Conservation (phyloP, 1,284 basidiomycete genomes). For the Bjerkandera adusta region DNA sequence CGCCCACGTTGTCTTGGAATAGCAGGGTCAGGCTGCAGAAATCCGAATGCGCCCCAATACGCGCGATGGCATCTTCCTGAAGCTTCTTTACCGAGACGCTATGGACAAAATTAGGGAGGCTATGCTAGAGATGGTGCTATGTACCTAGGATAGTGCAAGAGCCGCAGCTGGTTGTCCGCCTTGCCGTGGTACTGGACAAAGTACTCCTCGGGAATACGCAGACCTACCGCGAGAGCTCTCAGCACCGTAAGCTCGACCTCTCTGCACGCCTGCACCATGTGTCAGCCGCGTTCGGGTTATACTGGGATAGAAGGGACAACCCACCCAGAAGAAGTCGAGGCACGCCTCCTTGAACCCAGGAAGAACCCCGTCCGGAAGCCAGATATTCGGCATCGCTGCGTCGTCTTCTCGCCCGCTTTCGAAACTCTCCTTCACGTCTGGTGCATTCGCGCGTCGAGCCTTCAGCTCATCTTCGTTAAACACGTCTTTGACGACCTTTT, state of each 20-base stretch:
- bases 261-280: slow-evolving; percentile 34
- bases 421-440: slow-evolving; percentile 58
- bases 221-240: slow-evolving; percentile 49
- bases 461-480: slow-evolving; percentile 38
- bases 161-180: slow-evolving; percentile 54
- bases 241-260: slow-evolving; percentile 44
- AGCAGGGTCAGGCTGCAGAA: slow-evolving; percentile 57
- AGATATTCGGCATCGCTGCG: slow-evolving; percentile 51
- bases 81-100: slow-evolving; percentile 38
- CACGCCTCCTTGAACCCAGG: slow-evolving; percentile 53
- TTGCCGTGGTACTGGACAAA: slow-evolving; percentile 42
- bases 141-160: slow-evolving; percentile 59
- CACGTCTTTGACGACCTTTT: slow-evolving; percentile 44
- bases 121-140: too few relatives aligned
- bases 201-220: slow-evolving; percentile 45
- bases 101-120: too few relatives aligned
- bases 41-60: slow-evolving; percentile 59
- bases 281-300: neutral
- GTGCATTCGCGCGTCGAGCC: slow-evolving; percentile 34
- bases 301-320: slow-evolving; percentile 2
- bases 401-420: slow-evolving; percentile 51
- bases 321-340: slow-evolving; percentile 52
- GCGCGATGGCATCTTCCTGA: slow-evolving; percentile 38
- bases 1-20: slow-evolving; percentile 58
- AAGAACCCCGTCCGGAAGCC: slow-evolving; percentile 53